Evolutionary conservation across 306 rosid species (phyloP).

Genomic region (Quercus suber): DNA sequence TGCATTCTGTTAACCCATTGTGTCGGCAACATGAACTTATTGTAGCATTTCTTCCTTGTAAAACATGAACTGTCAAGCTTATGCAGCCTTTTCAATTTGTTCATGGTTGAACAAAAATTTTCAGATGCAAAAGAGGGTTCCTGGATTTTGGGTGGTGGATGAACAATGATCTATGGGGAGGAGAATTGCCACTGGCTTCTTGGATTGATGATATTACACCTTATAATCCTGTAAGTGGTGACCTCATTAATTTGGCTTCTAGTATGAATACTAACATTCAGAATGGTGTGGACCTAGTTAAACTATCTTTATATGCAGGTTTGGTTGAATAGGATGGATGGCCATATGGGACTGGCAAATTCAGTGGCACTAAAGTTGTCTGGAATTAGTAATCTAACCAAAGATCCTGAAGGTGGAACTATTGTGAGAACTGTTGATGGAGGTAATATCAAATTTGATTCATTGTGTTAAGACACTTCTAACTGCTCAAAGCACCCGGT

Average conservation of each 20-base stretch:
- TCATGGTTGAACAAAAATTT: neutral
- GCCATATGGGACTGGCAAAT: conserved; percentile 87
- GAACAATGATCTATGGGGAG: conserved; percentile 93
- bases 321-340: conserved; percentile 77
- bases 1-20: neutral
- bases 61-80: neutral
- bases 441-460: conserved; percentile 37
- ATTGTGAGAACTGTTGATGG: conserved; percentile 53
- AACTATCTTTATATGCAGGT: conserved; percentile 44
- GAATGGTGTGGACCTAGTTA: conserved; percentile 13
- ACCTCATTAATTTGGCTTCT: conserved; percentile 13
- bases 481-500: neutral
- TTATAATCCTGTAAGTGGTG: conserved; percentile 68
- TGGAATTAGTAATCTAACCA: conserved; percentile 50
- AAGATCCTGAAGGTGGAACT: conserved; percentile 74
- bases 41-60: neutral
- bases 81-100: neutral
- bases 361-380: conserved; percentile 62
- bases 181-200: conserved; percentile 68
- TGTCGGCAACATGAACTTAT: neutral
- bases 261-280: neutral
- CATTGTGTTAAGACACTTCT: neutral
- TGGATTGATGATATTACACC: conserved; percentile 76
- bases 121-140: conserved; percentile 64
- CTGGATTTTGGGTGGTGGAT: conserved; percentile 95